A percentile compares a stretch with the other conserved stretches of the same genome.
Evolutionary conservation across 352 stramenopile species (phyloP).

Genomic region (Pythium monospermum): DNA sequence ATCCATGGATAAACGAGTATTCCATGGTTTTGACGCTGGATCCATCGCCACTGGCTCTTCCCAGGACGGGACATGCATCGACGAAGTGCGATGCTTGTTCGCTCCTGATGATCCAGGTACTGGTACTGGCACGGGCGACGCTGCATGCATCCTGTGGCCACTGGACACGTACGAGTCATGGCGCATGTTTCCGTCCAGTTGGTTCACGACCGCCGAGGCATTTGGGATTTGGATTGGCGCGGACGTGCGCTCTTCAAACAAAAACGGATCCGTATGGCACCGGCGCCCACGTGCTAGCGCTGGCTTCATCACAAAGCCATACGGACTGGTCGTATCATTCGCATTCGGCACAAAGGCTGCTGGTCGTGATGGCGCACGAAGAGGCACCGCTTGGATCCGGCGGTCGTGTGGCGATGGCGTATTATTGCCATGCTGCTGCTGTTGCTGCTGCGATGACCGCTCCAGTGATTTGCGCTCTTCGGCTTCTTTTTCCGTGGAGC

Average conservation of each 20-base stretch:
- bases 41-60: constrained; percentile 55
- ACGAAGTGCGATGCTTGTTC: constrained; percentile 12
- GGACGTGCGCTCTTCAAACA: constrained; percentile 37
- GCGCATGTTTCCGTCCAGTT: constrained; percentile 9
- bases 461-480: constrained; percentile 23
- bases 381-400: constrained; percentile 3
- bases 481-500: constrained; percentile 20
- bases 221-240: constrained; percentile 63
- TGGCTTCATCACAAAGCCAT: constrained; percentile 24
- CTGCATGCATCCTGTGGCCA: not conserved
- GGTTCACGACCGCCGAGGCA: constrained; percentile 2
- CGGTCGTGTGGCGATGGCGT: not conserved
- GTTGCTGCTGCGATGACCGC: not conserved
- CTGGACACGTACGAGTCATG: not conserved
- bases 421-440: not conserved
- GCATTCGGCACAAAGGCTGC: not conserved
- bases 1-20: constrained; percentile 4
- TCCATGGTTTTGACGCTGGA: constrained; percentile 7
- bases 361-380: constrained; percentile 7
- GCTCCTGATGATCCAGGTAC: too few relatives aligned
- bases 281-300: constrained; percentile 21
- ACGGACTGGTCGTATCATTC: constrained; percentile 9
- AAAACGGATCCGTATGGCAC: constrained; percentile 32
- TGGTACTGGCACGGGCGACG: constrained; percentile 5
- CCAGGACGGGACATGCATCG: constrained; percentile 50